Evolutionary conservation across 1,139 yeast species (phyloP), one percentile per base, ranked within the genome.

Genomic region (Debaryomyces nepalensis): DNA sequence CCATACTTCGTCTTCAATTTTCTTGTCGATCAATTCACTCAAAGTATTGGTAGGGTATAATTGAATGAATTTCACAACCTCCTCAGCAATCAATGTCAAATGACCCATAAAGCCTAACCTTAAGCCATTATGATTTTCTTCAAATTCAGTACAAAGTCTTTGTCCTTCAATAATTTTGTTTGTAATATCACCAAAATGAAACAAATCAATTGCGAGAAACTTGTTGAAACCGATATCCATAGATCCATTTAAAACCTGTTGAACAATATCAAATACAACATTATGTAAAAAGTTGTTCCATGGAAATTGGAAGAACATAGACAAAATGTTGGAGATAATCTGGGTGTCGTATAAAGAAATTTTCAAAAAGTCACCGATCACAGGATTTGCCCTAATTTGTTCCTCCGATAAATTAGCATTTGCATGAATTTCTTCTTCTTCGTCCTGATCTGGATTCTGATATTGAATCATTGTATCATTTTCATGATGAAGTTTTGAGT

Each of bases 201-300:
- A 88, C 49, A 95, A 71, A 57, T 91, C 96, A 51, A 88, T 82
- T 20, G 96, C 96, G 44, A 93, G 67, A 58, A 84, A 91, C 55
- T 87, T 85, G 68, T 93, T 93, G 70, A 86, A 93, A 4, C 79
- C 79, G 55, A 88, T 86, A 50, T 90, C 96, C 91, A 93, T 88
- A 14, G 96, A 87, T 1, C 98, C 99, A 64, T 90, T 91, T 59
- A 93, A 77, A 10, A 93, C 86, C 64, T 93, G 99, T 66, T 95
- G 99, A 30, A 93, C 95, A 52, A 93, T 88, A 64, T 93, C 99
- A 68, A 93, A 93, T 6, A 93, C 97, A 44, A 95, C 99, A 58
- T 93, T 93, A 66, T 93, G 99, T 66, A 95, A 75, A 59, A 93
- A 93, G 62, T 93, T 93, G 65, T 93, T 93, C 99, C 99, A 93